phyloP scores from a whole-genome alignment of 164 flowering plant genomes.

The Vitis amurensis region DNA sequence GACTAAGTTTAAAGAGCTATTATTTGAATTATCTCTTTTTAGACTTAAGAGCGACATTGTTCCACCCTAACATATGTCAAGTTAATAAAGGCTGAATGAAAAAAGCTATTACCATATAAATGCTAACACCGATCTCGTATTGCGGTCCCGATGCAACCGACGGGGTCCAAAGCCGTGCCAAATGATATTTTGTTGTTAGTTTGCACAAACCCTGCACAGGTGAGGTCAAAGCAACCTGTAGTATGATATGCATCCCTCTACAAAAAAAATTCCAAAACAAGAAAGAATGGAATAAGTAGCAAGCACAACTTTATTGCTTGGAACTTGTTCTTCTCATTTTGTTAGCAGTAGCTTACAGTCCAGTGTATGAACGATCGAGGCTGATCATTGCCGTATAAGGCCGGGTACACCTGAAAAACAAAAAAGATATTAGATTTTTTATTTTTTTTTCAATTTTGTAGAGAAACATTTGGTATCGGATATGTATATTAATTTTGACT shows the following conservation, averaged over 20 bases:
- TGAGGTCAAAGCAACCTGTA: constrained; percentile 26
- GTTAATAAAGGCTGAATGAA: background rate
- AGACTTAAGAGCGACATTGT: no score
- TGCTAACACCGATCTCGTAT: constrained; percentile 2
- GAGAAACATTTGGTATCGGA: background rate
- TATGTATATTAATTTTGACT: background rate
- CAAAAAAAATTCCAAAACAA: background rate
- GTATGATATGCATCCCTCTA: constrained; percentile 12
- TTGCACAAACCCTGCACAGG: constrained; percentile 24
- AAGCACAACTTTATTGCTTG: no score
- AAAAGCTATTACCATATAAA: constrained; percentile 5
- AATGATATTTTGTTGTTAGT: constrained; percentile 1
- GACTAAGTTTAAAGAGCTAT: no score
- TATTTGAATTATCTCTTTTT: no score
- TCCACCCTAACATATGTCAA: no score
- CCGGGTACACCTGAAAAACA: constrained; percentile 21
- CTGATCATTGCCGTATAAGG: constrained; percentile 13
- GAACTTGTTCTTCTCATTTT: background rate
- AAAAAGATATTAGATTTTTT: background rate
- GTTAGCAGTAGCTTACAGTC: constrained; percentile 20
- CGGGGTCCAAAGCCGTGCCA: background rate
- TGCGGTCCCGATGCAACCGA: background rate
- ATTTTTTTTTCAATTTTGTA: background rate
- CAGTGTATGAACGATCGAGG: constrained; percentile 16
- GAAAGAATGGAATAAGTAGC: background rate